Evolutionary conservation across 495 filamentous ascomycete genomes (phyloP).

Genomic region (Neurospora discreta): DNA sequence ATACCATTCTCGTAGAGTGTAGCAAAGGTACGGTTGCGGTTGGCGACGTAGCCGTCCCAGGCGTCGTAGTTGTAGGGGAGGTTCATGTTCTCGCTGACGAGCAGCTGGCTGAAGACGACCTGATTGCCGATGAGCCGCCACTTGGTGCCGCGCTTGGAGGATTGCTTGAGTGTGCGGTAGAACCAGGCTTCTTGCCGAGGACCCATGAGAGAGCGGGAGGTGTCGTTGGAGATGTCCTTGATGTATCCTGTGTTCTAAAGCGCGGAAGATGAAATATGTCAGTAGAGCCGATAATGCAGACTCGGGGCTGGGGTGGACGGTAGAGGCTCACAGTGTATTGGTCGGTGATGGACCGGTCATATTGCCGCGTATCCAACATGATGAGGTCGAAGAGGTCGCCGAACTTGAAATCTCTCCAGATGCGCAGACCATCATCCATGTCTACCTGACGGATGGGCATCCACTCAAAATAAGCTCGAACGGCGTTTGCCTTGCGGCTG

Average conservation of each 20-base stretch:
- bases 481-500: constrained; percentile 48
- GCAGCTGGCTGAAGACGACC: constrained; percentile 49
- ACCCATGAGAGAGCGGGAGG: constrained; percentile 52
- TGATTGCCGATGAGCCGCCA: constrained; percentile 60
- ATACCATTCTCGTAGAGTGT: constrained; percentile 51
- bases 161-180: constrained; percentile 45
- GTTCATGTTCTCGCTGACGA: constrained; percentile 29
- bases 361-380: constrained; percentile 59
- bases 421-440: constrained; percentile 58
- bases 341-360: constrained; percentile 48
- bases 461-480: constrained; percentile 65
- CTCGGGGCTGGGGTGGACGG: not conserved
- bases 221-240: constrained; percentile 44
- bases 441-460: constrained; percentile 51
- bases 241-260: constrained; percentile 47
- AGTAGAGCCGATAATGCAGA: not conserved
- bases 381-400: constrained; percentile 55
- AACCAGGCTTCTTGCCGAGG: constrained; percentile 58
- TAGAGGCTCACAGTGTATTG: constrained; percentile 15
- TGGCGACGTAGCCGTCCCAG: constrained; percentile 55
- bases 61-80: constrained; percentile 47
- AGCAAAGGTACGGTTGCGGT: constrained; percentile 50
- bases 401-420: constrained; percentile 57
- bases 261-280: not conserved
- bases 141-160: constrained; percentile 39